phyloP scores from a whole-genome alignment of 2,329 filamentous ascomycete species.

The Scedosporium boydii region DNA sequence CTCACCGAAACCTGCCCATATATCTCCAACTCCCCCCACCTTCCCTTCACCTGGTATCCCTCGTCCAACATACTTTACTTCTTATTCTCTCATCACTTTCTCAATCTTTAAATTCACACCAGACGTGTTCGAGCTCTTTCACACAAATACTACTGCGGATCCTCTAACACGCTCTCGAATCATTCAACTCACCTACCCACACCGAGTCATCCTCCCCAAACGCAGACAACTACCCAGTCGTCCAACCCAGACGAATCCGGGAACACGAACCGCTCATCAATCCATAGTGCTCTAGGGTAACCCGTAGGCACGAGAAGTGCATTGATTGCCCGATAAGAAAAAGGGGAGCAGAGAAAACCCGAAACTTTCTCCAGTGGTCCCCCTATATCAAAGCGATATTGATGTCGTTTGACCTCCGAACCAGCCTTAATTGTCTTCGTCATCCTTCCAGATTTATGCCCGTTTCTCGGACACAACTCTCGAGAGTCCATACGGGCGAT shows the following conservation, averaged over 20 bases:
- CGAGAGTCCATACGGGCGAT: constrained; percentile 45
- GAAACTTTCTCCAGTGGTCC: constrained; percentile 14
- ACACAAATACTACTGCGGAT: not conserved
- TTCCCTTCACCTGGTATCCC: too few relatives aligned
- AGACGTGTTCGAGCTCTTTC: not conserved
- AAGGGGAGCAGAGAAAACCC: not conserved
- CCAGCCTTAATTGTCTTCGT: constrained; percentile 45
- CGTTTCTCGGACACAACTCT: constrained; percentile 45
- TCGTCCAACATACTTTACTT: too few relatives aligned
- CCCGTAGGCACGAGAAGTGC: not conserved
- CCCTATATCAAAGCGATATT: constrained; percentile 23
- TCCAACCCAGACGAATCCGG: not conserved
- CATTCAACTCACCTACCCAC: not conserved
- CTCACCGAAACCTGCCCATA: not conserved
- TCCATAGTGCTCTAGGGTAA: not conserved
- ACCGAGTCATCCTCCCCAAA: not conserved
- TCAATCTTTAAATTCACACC: not conserved
- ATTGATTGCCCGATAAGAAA: not conserved
- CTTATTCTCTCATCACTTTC: too few relatives aligned
- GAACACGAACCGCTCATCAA: not conserved
- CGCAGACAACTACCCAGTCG: not conserved
- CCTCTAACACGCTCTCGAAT: not conserved
- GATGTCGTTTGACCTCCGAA: constrained; percentile 51
- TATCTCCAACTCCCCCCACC: not conserved
- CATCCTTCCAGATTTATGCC: constrained; percentile 49